These are phyloP conservation scores for Trichoderma reesei DNA, from an alignment of 495 filamentous ascomycete species.

Conservation along the genomic window DNA sequence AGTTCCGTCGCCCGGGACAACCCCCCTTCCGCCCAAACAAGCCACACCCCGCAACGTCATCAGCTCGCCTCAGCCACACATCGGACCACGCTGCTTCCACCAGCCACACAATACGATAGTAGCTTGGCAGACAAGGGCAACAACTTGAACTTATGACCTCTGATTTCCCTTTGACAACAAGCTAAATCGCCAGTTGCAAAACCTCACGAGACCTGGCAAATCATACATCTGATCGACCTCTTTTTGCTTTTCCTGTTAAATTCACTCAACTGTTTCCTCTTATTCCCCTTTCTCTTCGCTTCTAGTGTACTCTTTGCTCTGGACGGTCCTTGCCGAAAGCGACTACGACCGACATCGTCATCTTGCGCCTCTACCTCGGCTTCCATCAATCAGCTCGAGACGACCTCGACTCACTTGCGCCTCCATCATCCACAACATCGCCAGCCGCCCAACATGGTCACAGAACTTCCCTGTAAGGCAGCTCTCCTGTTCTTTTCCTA, in stretches of 20 bases:
- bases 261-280: too few species aligned
- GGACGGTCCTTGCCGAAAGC: neutral
- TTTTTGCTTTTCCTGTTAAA: neutral
- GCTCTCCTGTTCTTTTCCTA: conserved; percentile 15
- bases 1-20: neutral
- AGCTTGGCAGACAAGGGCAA: neutral
- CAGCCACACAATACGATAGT: neutral
- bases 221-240: too few species aligned
- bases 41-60: neutral
- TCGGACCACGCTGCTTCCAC: neutral
- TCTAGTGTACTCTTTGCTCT: too few species aligned
- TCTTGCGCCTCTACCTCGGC: neutral
- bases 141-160: too few species aligned
- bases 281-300: too few species aligned
- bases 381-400: neutral
- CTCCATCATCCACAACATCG: neutral
- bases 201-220: too few species aligned
- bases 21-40: neutral
- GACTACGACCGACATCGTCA: neutral
- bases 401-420: neutral
- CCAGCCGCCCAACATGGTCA: conserved; percentile 37
- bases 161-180: too few species aligned
- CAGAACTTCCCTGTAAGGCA: conserved; percentile 63
- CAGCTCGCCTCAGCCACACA: neutral
- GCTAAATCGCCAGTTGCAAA: too few species aligned